Evolutionary conservation across 345 rosid species (phyloP).

Genomic region (Turritis glabra): DNA sequence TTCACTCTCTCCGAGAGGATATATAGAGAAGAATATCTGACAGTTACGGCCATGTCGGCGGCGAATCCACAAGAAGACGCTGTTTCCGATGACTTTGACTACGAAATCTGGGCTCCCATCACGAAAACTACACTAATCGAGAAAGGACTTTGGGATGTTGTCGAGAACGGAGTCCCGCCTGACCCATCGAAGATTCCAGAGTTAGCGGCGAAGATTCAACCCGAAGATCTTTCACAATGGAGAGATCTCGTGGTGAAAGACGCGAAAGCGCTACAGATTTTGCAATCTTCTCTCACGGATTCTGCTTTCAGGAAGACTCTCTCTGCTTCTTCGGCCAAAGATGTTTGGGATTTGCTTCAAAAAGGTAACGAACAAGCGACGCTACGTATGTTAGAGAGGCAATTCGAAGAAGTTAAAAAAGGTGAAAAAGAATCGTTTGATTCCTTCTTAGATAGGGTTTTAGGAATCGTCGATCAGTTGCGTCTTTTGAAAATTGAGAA

Average conservation of each 20-base stretch:
- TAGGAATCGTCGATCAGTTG: neutral
- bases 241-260: constrained; percentile 12
- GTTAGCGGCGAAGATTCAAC: neutral
- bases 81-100: neutral
- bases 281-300: constrained; percentile 8
- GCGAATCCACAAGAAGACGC: neutral
- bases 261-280: neutral
- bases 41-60: neutral
- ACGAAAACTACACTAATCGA: neutral
- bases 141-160: constrained; percentile 23
- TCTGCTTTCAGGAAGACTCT: constrained; percentile 5
- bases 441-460: neutral
- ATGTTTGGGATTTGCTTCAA: constrained; percentile 11
- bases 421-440: neutral
- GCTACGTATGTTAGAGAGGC: constrained; percentile 1
- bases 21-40: neutral
- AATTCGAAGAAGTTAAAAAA: neutral
- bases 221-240: neutral
- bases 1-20: neutral
- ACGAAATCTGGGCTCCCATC: neutral
- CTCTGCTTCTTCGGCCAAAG: constrained; percentile 12
- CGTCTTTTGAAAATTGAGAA: neutral
- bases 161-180: constrained; percentile 8
- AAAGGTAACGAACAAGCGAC: constrained; percentile 11
- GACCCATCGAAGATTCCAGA: constrained; percentile 13